Base-by-base conservation (phyloP, 768 basidiomycete genomes). In the Collybiopsis luxurians region DNA sequence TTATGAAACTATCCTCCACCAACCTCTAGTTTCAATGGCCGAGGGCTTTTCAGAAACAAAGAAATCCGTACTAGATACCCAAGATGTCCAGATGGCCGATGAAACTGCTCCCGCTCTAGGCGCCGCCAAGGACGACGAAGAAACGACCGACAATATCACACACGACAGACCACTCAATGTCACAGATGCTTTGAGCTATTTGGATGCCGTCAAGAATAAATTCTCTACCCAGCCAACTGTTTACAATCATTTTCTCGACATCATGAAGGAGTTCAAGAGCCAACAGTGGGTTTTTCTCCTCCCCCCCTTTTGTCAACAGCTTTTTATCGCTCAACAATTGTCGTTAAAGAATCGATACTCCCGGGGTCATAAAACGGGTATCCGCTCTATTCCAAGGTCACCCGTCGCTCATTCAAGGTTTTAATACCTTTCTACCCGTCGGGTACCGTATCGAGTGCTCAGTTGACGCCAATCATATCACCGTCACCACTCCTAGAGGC, bases 261-360 rank as follows among this genome's bases (percentile, higher is more conserved):
- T 97, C 67, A 97, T 97, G 97, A 98, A 98, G 78, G 95, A 98
- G 69, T 99, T 99, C 73, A 99, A 99, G 71, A 82, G 84, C 40
- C 84, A 87, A 57, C 56, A 73, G 81, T 84, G 58, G 53, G 81
- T 69, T 19, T 39, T 2, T 10, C 23, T 36, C 40, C 17, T 30
- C 58, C 23, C 49, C 15, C n/a, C n/a, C 11, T n/a, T 34, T n/a
- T n/a, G n/a, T n/a, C n/a, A n/a, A n/a, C 24, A 27, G n/a, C 40
- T 17, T 39, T n/a, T 21, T 56, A 17, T n/a, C 23, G 11, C 30
- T 38, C n/a, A 42, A n/a, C n/a, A n/a, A 45, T 2, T 61, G 28
- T 59, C 9, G 12, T 40, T 27, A 15, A 31, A 96, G 95, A 36
- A 98, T 99, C 69, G 95, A 98, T 71, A 99, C 96, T 0, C 96